Evolutionary conservation across 176 grass and related monocot genomes (phyloP).

Genomic region (Oropetium thomaeum): DNA sequence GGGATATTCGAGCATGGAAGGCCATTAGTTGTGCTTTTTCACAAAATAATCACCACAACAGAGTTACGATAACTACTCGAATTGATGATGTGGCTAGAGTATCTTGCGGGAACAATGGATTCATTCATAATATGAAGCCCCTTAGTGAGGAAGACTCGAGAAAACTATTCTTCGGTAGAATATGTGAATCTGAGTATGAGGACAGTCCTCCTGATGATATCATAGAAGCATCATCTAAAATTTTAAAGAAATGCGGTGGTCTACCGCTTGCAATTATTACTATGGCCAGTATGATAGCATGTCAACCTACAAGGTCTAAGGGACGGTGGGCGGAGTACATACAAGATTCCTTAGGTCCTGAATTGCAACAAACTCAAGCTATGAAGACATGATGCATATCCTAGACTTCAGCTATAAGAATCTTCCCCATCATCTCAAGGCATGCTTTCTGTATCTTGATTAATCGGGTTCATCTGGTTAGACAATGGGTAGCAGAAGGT

Average conservation of each 20-base stretch:
- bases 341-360: not conserved
- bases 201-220: not conserved
- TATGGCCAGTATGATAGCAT: conserved; percentile 5
- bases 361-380: not conserved
- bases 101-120: not conserved
- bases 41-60: not conserved
- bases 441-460: conserved; percentile 44
- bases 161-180: not conserved
- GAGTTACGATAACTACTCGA: conserved; percentile 9
- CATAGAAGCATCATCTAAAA: not conserved
- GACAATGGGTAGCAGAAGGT: conserved; percentile 42
- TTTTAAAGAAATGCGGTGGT: conserved; percentile 9
- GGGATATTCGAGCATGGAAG: not conserved
- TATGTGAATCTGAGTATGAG: not conserved
- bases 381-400: not conserved
- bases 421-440: conserved; percentile 13
- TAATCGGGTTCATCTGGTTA: not conserved
- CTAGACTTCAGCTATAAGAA: conserved; percentile 20
- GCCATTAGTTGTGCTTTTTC: not conserved
- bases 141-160: not conserved
- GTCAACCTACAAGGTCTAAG: not conserved
- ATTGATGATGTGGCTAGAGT: not conserved
- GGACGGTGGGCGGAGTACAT: conserved; percentile 4
- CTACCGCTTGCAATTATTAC: conserved; percentile 23
- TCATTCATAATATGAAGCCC: not conserved